Evolutionary conservation across 2,329 filamentous ascomycete genomes (phyloP).

Genomic region (Paecilomyces dactylethromorphus): DNA sequence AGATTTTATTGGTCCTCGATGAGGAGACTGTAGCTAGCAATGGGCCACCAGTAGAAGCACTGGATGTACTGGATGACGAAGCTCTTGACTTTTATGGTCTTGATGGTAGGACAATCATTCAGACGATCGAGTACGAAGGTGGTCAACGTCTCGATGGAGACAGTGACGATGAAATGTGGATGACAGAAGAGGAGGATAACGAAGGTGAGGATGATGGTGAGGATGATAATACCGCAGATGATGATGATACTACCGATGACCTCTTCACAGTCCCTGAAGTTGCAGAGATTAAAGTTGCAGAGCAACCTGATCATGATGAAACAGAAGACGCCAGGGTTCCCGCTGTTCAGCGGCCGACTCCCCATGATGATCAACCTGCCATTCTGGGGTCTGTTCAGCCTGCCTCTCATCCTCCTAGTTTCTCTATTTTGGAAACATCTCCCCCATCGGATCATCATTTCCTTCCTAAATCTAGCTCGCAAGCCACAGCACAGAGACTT

Average conservation of each 20-base stretch:
- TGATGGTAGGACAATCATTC: slow-evolving; percentile 20
- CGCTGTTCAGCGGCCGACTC: neutral
- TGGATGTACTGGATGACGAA: slow-evolving; percentile 15
- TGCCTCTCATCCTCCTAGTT: slow-evolving; percentile 20
- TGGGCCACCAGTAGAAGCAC: neutral
- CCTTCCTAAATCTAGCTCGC: slow-evolving; percentile 17
- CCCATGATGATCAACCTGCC: neutral
- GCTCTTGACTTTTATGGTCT: slow-evolving; percentile 6
- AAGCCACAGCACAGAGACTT: slow-evolving; percentile 16
- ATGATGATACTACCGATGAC: neutral
- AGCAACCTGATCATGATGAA: neutral
- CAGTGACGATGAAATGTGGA: slow-evolving; percentile 35
- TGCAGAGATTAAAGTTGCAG: slow-evolving; percentile 5
- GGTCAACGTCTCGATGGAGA: slow-evolving; percentile 36
- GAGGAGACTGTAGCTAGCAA: slow-evolving; percentile 13
- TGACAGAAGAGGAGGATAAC: slow-evolving; percentile 35
- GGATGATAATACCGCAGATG: slow-evolving; percentile 3
- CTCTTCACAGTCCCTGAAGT: slow-evolving; percentile 1
- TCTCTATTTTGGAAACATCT: slow-evolving; percentile 34
- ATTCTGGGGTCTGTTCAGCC: slow-evolving; percentile 3
- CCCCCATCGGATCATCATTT: slow-evolving; percentile 41
- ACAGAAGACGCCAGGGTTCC: slow-evolving; percentile 2
- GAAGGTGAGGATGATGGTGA: slow-evolving; percentile 10
- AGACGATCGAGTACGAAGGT: slow-evolving; percentile 38
- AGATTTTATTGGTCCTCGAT: slow-evolving; percentile 40